Evolutionary conservation across 306 rosid genomes (phyloP).

Genomic region (Vicia sativa): DNA sequence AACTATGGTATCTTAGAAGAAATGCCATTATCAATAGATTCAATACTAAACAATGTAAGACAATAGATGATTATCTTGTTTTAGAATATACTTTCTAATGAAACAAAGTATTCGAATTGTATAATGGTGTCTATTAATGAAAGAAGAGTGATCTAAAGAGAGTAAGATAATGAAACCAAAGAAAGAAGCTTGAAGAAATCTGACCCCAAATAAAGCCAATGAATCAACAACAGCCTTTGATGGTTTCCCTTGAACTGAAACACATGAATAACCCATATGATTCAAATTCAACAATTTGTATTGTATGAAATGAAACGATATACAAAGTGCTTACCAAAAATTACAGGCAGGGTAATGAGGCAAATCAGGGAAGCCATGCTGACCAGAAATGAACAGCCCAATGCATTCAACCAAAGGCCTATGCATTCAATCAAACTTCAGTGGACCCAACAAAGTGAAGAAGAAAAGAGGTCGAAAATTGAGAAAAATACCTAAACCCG

Average conservation of each 20-base stretch:
- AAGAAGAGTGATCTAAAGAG: conserved; percentile 18
- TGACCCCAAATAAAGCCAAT: conserved; percentile 98
- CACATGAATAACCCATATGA: conserved; percentile 34
- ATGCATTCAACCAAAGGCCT: conserved; percentile 88
- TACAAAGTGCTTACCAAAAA: conserved; percentile 64
- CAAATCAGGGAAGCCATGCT: conserved; percentile 97
- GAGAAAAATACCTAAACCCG: conserved; percentile 60
- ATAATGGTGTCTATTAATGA: conserved; percentile 1
- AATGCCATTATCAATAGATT: no score
- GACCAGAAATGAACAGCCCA: conserved; percentile 95
- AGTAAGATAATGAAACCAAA: conserved; percentile 37
- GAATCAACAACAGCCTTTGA: conserved; percentile 89
- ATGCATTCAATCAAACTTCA: no score
- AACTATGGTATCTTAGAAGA: no score
- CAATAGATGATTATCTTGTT: neutral
- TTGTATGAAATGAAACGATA: conserved; percentile 15
- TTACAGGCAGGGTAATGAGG: conserved; percentile 78
- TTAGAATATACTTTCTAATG: neutral
- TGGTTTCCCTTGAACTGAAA: conserved; percentile 95
- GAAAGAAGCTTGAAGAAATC: conserved; percentile 51
- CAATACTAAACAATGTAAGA: no score
- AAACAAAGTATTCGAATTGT: conserved; percentile 8
- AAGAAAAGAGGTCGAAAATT: no score
- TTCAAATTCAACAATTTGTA: conserved; percentile 39
- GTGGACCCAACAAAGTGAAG: no score